phyloP scores from a whole-genome alignment of 2,329 filamentous ascomycete genomes.

The Fusarium illudens region DNA sequence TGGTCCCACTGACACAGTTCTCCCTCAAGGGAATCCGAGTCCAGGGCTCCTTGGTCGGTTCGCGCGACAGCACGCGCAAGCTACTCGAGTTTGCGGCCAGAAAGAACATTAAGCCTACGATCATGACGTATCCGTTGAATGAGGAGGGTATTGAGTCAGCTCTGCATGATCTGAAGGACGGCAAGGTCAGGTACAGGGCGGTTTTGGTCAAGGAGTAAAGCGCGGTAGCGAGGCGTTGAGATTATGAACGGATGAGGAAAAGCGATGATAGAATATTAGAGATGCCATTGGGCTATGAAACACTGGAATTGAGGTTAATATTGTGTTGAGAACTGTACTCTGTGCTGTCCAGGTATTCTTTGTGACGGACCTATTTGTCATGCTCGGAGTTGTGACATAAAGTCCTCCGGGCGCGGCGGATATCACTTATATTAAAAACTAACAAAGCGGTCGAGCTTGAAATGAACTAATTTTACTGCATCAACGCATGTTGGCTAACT shows the following conservation, averaged over 20 bases:
- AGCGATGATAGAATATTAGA: neutral
- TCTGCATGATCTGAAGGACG: constrained; percentile 46
- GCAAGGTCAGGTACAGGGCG: constrained; percentile 43
- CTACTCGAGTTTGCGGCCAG: constrained; percentile 43
- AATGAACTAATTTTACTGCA: neutral
- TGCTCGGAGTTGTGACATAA: neutral
- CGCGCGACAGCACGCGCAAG: constrained; percentile 24
- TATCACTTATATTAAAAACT: too few species aligned
- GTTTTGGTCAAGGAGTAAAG: constrained; percentile 41
- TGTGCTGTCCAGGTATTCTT: neutral
- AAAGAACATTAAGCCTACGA: constrained; percentile 40
- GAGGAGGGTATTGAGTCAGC: constrained; percentile 47
- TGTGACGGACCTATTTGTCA: neutral
- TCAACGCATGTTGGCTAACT: neutral
- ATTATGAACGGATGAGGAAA: neutral
- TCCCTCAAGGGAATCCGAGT: constrained; percentile 28
- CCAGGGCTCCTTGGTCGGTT: constrained; percentile 17
- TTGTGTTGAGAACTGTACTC: neutral
- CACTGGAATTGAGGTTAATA: neutral
- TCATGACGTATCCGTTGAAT: constrained; percentile 42
- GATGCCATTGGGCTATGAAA: neutral
- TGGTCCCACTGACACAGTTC: constrained; percentile 21
- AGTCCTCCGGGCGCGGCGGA: neutral
- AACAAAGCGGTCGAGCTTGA: too few species aligned
- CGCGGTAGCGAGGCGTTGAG: neutral